These are phyloP conservation scores for Solanum hybrid DNA, from an alignment of 305 asterid species.

Conservation along the genomic window DNA sequence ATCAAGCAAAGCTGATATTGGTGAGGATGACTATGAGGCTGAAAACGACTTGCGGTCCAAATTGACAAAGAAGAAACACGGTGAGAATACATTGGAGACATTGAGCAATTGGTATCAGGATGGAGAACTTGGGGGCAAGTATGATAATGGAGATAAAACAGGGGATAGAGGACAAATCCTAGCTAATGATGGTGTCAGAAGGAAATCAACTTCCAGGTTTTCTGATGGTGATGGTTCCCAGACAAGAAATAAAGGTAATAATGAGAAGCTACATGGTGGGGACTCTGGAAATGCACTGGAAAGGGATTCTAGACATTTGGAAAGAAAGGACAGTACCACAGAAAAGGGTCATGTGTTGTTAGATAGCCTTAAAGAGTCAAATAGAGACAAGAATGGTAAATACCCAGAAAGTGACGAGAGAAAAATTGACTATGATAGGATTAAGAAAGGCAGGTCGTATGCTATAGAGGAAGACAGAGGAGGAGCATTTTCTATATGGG, in stretches of 20 bases:
- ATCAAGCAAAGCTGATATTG: conserved; percentile 52
- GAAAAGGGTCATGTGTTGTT: conserved; percentile 36
- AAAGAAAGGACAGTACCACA: conserved; percentile 48
- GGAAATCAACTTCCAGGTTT: conserved; percentile 37
- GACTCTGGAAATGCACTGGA: conserved; percentile 17
- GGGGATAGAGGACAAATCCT: conserved; percentile 30
- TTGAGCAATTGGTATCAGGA: conserved; percentile 87
- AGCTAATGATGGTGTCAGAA: conserved; percentile 52
- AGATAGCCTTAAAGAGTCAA: conserved; percentile 31
- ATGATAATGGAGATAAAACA: conserved; percentile 42
- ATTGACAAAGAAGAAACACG: conserved; percentile 55
- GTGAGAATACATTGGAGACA: conserved; percentile 67
- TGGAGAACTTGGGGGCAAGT: conserved; percentile 59
- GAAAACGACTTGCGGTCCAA: conserved; percentile 54
- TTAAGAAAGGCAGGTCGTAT: not conserved
- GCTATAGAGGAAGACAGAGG: conserved; percentile 9
- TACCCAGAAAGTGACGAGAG: conserved; percentile 50
- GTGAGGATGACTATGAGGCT: conserved; percentile 57
- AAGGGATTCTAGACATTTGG: conserved; percentile 39
- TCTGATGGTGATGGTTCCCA: conserved; percentile 33
- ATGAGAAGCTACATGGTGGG: conserved; percentile 30
- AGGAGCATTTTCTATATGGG: not conserved
- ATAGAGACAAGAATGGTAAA: conserved; percentile 31
- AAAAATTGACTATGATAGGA: conserved; percentile 36
- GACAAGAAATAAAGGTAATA: conserved; percentile 22